Evolutionary conservation across 164 flowering plant genomes (phyloP), one percentile per base, ranked within the genome.

Genomic region (Houttuynia cordata): DNA sequence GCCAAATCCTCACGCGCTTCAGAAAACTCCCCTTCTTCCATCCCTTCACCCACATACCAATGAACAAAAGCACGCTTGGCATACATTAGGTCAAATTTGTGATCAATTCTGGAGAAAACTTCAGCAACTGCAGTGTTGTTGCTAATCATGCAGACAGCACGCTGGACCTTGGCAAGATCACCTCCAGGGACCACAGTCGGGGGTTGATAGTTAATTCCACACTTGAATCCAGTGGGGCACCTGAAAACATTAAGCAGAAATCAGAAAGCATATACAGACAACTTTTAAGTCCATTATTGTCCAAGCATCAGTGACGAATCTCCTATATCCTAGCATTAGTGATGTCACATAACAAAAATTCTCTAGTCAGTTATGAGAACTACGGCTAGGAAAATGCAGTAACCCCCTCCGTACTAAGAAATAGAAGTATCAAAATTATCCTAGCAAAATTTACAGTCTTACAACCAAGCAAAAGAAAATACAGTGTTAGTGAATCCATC

Each of bases 131-230:
- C 93, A 2, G 93, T 86, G 75, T 84, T 86, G 79, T 86, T 86
- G 73, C 93, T 86, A 59, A 86, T 86, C 93, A 86, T 86, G 72
- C 93, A 86, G n/a, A 86, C 93, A 18, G 93, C 93, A 37, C 90
- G 80, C 74, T 84, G 83, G 67, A 84, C 90, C 78, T 67, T 81
- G 41, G 93, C 93, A 34, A 86, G 86, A 68, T 86, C 90, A 21
- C 88, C 93, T 0, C 90, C 88, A 1, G 93, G 90, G 13, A 86
- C 93, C 59, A 84, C 85, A 50, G 90, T 72, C 19, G 90, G 93
- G 12, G 89, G 81, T 74, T 86, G 81, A 67, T 86, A 86, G 73
- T 86, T 86, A 66, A 86, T 86, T 3, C 90, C 93, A 37, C 93
- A 86, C 68, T 86, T 86, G 79, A 86, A 86, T 53, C 90, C 93